Conservation (phyloP, 805 yeast species). For the Wickerhamomyces queroliae region DNA sequence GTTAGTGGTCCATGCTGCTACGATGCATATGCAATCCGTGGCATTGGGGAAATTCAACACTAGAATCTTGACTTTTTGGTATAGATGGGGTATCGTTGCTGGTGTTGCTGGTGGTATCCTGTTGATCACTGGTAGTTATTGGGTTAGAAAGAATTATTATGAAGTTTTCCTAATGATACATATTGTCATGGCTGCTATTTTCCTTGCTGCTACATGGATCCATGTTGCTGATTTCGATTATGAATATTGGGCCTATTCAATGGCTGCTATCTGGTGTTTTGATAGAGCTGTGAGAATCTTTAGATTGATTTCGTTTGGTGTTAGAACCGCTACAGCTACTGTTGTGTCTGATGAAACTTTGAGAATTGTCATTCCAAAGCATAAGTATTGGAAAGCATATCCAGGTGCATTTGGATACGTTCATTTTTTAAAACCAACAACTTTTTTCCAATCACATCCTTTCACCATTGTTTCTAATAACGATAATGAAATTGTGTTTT, state of each 20-base stretch:
- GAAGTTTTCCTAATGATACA: constrained; percentile 58
- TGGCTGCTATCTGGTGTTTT: constrained; percentile 39
- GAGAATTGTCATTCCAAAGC: constrained; percentile 32
- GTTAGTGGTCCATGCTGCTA: constrained; percentile 14
- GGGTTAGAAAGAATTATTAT: constrained; percentile 48
- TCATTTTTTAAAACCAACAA: constrained; percentile 43
- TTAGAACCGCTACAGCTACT: constrained; percentile 20
- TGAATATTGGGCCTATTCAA: constrained; percentile 34
- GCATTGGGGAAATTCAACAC: constrained; percentile 6
- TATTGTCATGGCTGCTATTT: constrained; percentile 45
- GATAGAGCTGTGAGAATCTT: constrained; percentile 42
- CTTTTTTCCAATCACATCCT: constrained; percentile 72
- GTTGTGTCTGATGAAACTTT: constrained; percentile 34
- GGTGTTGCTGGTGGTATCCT: constrained; percentile 6
- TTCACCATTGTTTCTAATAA: constrained; percentile 49
- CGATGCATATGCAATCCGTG: constrained; percentile 18
- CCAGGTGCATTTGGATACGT: constrained; percentile 60
- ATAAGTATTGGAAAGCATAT: constrained; percentile 44
- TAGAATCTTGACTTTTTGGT: constrained; percentile 14
- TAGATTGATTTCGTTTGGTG: constrained; percentile 19
- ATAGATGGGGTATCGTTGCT: constrained; percentile 18
- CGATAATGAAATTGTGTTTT: constrained; percentile 34
- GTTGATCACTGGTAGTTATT: constrained; percentile 20
- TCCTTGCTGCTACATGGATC: constrained; percentile 49
- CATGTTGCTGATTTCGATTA: constrained; percentile 50